Conservation (phyloP, 2,329 filamentous ascomycete genomes). For the Myriosclerotinia scirpicola region DNA sequence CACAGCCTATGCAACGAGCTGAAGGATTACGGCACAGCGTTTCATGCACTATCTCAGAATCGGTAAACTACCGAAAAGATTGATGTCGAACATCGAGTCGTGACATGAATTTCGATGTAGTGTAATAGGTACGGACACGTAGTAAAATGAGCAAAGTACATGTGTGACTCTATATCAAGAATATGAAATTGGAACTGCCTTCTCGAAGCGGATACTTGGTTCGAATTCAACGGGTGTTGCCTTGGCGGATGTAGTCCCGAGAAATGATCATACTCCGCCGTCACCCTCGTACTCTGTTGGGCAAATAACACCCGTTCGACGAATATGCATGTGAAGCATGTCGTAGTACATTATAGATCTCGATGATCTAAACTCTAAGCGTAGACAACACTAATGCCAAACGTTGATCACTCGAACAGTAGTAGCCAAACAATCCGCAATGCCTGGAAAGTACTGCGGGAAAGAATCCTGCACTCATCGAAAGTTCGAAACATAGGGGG, state of each 20-base stretch:
- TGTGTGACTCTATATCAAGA: not conserved
- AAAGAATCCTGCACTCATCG: not conserved
- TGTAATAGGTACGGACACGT: not conserved
- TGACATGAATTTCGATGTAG: not conserved
- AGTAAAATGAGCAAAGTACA: not conserved
- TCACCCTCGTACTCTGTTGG: not conserved
- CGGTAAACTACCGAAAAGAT: not conserved
- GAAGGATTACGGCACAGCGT: constrained; percentile 30
- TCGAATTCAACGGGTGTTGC: not conserved
- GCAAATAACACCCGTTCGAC: not conserved
- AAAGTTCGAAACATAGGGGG: not conserved
- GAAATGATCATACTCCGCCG: not conserved
- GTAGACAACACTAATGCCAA: not conserved
- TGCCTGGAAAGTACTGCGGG: not conserved
- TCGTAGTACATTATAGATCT: not conserved
- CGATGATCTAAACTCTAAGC: not conserved
- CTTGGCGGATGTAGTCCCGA: not conserved
- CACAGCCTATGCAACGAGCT: constrained; percentile 15
- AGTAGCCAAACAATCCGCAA: not conserved
- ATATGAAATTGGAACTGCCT: not conserved
- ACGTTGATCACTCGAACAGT: not conserved
- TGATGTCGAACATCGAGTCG: not conserved
- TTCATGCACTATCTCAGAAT: constrained; percentile 18
- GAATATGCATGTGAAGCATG: constrained; percentile 3
- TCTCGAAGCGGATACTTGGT: not conserved